Conservation (phyloP, 306 rosid species). For the Vicia sativa region DNA sequence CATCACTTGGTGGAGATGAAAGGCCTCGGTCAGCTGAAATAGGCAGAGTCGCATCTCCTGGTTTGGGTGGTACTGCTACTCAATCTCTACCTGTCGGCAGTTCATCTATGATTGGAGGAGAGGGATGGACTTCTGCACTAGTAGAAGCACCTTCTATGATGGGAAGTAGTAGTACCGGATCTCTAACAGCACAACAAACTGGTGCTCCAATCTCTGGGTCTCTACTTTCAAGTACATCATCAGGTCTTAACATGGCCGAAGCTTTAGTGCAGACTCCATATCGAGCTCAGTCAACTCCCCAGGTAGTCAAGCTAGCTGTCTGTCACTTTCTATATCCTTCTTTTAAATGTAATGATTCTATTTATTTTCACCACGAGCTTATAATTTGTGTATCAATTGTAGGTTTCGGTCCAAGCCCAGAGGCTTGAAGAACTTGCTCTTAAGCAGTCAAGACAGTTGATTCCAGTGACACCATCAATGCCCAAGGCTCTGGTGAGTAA, state of each 20-base stretch:
- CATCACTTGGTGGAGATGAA: slow-evolving; percentile 93
- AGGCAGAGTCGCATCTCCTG: slow-evolving; percentile 85
- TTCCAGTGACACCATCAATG: slow-evolving; percentile 93
- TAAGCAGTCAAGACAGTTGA: slow-evolving; percentile 92
- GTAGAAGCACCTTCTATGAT: slow-evolving; percentile 79
- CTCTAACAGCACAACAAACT: slow-evolving; percentile 61
- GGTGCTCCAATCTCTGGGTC: slow-evolving; percentile 53
- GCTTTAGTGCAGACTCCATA: slow-evolving; percentile 88
- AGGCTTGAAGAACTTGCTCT: slow-evolving; percentile 97
- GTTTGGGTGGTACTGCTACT: slow-evolving; percentile 69
- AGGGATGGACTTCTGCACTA: slow-evolving; percentile 95
- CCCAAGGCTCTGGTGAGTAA: slow-evolving; percentile 78
- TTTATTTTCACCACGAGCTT: slow-evolving; percentile 30
- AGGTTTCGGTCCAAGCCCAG: slow-evolving; percentile 84
- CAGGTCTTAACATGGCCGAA: slow-evolving; percentile 99
- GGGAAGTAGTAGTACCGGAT: slow-evolving; percentile 67
- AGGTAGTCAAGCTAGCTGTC: slow-evolving; percentile 54
- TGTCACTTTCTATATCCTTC: not conserved
- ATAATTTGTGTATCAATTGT: slow-evolving; percentile 26
- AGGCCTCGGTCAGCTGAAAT: slow-evolving; percentile 70
- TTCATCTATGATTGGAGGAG: slow-evolving; percentile 89
- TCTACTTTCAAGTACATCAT: slow-evolving; percentile 50
- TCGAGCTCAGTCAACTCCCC: slow-evolving; percentile 74
- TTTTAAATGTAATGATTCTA: slow-evolving; percentile 6
- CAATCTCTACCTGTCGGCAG: slow-evolving; percentile 78